Conservation (phyloP, 1,284 basidiomycete genomes). For the Ustilago trichophora region DNA sequence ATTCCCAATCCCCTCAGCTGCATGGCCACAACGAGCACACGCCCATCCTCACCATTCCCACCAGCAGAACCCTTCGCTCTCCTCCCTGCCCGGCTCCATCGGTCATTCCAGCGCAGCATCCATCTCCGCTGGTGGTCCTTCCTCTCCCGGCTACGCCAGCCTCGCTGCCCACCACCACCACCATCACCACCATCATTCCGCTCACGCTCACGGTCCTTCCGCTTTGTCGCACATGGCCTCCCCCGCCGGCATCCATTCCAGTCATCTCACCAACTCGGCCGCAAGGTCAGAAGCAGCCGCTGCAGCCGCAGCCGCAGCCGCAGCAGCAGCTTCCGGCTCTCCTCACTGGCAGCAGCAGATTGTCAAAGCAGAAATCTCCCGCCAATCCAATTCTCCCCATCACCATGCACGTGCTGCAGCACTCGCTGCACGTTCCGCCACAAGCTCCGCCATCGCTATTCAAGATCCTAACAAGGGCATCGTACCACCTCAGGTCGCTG, state of each 20-base stretch:
- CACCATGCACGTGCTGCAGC: constrained; percentile 72
- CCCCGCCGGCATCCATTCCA: constrained; percentile 46
- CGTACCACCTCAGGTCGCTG: constrained; percentile 59
- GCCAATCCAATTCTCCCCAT: constrained; percentile 70
- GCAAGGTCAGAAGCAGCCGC: constrained; percentile 26
- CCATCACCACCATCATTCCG: too few species aligned
- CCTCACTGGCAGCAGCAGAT: constrained; percentile 65
- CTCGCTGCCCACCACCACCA: constrained; percentile 51
- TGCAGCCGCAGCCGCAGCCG: constrained; percentile 32
- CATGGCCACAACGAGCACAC: constrained; percentile 37
- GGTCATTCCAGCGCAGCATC: constrained; percentile 45
- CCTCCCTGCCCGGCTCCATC: constrained; percentile 56
- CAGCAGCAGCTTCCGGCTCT: constrained; percentile 38
- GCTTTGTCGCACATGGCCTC: constrained; percentile 50
- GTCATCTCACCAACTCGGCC: constrained; percentile 32
- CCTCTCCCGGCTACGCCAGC: constrained; percentile 52
- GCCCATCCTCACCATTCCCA: constrained; percentile 53
- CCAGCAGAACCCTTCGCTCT: constrained; percentile 60
- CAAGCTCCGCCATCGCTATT: constrained; percentile 68
- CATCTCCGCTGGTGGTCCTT: constrained; percentile 42
- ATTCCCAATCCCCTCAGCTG: constrained; percentile 43
- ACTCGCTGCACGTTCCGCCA: constrained; percentile 70
- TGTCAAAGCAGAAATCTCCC: constrained; percentile 68
- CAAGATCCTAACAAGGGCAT: constrained; percentile 69
- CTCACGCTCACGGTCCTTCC: constrained; percentile 46